Percentiles rank a stretch among this genome's conserved stretches.
These are phyloP conservation scores for Penicillium cinerascens DNA, from an alignment of 495 filamentous ascomycete genomes.

Conservation along the genomic window DNA sequence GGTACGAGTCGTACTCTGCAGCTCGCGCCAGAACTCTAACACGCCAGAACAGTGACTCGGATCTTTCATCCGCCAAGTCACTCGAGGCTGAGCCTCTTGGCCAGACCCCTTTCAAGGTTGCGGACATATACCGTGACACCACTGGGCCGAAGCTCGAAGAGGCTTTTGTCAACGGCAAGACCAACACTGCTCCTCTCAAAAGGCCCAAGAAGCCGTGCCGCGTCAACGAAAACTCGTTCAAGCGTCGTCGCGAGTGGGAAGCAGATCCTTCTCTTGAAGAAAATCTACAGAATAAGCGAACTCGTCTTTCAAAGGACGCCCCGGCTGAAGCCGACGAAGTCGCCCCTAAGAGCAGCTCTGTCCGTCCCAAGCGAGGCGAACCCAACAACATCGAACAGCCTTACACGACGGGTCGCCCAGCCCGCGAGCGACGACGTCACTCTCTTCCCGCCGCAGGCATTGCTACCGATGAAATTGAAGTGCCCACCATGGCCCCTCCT, in stretches of 20 bases:
- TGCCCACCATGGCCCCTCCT: background rate
- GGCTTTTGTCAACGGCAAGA: conserved; percentile 24
- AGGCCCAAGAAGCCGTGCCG: conserved; percentile 20
- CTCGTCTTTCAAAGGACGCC: conserved; percentile 18
- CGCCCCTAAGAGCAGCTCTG: conserved; percentile 5
- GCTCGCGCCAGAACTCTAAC: background rate
- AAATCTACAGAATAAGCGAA: conserved; percentile 25
- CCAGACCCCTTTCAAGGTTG: conserved; percentile 10
- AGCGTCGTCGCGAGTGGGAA: conserved; percentile 30
- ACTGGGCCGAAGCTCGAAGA: conserved; percentile 20
- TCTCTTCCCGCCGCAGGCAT: background rate
- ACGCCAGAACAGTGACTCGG: conserved; percentile 32
- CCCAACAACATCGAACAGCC: conserved; percentile 8
- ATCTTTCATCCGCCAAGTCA: conserved; percentile 41
- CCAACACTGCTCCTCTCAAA: conserved; percentile 29
- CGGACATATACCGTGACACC: conserved; percentile 27
- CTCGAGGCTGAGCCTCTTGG: conserved; percentile 28
- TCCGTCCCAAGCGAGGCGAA: conserved; percentile 8
- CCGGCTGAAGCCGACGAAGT: conserved; percentile 15
- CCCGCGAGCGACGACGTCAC: background rate
- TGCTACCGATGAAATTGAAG: background rate
- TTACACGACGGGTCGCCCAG: background rate
- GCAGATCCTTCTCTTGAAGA: conserved; percentile 24
- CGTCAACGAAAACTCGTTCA: conserved; percentile 17
- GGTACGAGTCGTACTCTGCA: conserved; percentile 10